Evolutionary conservation across 306 rosid genomes (phyloP).

Genomic region (Trifolium dubium): DNA sequence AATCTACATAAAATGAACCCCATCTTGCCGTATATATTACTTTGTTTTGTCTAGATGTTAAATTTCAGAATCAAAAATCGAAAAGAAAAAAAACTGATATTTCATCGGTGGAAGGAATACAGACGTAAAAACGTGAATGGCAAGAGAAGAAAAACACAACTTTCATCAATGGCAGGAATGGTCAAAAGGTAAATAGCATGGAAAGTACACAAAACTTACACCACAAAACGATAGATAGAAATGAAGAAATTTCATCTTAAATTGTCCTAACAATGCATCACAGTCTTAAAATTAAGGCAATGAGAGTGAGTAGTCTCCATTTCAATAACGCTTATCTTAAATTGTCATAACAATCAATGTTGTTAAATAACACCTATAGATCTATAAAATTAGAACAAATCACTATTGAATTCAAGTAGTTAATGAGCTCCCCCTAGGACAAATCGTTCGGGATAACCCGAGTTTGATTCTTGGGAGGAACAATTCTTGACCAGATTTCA

Average conservation of each 20-base stretch:
- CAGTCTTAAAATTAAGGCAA: slow-evolving; percentile 17
- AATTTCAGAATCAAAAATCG: slow-evolving; percentile 24
- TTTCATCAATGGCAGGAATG: not conserved
- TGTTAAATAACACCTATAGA: no score
- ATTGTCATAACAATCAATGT: not conserved
- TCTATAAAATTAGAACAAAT: no score
- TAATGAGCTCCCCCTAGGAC: no score
- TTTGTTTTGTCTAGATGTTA: not conserved
- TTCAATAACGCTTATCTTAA: not conserved
- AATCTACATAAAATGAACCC: slow-evolving; percentile 24
- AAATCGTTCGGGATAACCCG: no score
- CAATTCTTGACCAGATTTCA: no score
- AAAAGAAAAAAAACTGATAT: not conserved
- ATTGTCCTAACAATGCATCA: not conserved
- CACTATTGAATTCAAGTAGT: no score
- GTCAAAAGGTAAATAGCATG: not conserved
- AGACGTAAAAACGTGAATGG: not conserved
- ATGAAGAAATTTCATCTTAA: slow-evolving; percentile 4
- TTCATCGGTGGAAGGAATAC: not conserved
- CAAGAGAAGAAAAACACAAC: not conserved
- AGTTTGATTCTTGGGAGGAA: no score
- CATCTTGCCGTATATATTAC: not conserved
- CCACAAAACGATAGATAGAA: not conserved
- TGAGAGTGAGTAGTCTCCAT: slow-evolving; percentile 6
- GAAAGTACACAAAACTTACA: slow-evolving; percentile 17